Base-by-base conservation (phyloP, 305 asterid species). In the Rubia peregrina region DNA sequence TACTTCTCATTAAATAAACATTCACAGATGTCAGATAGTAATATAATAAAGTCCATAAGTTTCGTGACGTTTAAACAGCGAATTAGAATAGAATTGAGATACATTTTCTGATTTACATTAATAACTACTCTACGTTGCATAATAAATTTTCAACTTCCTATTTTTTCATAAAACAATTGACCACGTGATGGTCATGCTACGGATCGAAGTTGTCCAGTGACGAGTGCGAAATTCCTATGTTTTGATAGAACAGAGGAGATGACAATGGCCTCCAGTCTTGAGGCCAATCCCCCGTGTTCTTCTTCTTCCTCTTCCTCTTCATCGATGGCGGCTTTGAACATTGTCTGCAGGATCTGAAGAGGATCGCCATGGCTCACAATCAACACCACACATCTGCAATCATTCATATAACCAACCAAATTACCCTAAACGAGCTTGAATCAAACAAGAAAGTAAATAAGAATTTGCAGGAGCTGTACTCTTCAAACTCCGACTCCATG, bases 321-420 rank as follows among this genome's bases (percentile, higher is more conserved):
- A 2, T 0, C 33, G 16, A 8, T 21, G 2, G 56, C 21, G 33
- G 92, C 92, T 73, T 78, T 78, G 44, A 85, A 61, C 61, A 84
- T 75, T 57, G 96, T 85, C 88, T 94, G 99, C 78, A 94, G 76
- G 71, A 94, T 94, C 86, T 94, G 99, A 77, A 94, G 92, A 6
- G 98, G 97, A 82, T 94, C 97, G 2, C 96, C 99, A 74, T 91
- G 97, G 81, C 96, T 84, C 64, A 91, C 96, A n/a, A 93, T 72
- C 85, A 93, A 77, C 71, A 93, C 85, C 0, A 84, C 76, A 71
- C 98, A 89, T 60, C 98, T 93, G 76, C 82, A 49, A 49, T 48
- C 55, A 77, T 64, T 73, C 59, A 65, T 40, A 70, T 36, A 67
- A 61, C 0, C 67, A 33, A 9, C 21, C 26, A 17, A 0, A n/a